Conservation (phyloP, 768 basidiomycete species). For the Solioccasus polychromus region DNA sequence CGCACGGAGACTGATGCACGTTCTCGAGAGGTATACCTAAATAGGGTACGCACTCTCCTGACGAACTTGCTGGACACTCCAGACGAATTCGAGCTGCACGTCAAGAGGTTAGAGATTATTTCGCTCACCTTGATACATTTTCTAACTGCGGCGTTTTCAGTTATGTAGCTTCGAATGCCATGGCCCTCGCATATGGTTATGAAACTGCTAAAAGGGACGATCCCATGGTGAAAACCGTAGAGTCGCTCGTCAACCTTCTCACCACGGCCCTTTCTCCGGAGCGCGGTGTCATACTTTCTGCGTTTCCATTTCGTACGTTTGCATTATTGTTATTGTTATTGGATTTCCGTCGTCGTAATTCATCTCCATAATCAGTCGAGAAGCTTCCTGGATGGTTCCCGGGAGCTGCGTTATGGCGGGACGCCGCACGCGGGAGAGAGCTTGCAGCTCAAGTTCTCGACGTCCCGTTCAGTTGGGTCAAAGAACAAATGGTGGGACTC, state of each 20-base stretch:
- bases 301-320: conserved; percentile 26
- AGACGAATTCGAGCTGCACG: conserved; percentile 21
- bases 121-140: no score
- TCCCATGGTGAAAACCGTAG: conserved; percentile 19
- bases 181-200: conserved; percentile 27
- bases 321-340: not conserved
- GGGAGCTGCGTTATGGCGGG: conserved; percentile 17
- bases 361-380: conserved; percentile 10
- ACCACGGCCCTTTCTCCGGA: conserved; percentile 21
- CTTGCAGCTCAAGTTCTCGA: conserved; percentile 21
- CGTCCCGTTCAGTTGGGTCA: conserved; percentile 23
- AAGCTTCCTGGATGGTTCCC: conserved; percentile 26
- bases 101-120: conserved; percentile 15
- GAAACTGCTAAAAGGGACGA: conserved; percentile 17
- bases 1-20: conserved; percentile 19
- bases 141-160: conserved; percentile 1
- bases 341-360: not conserved
- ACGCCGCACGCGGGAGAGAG: conserved; percentile 11
- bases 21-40: conserved; percentile 20
- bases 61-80: conserved; percentile 20
- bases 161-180: conserved; percentile 25
- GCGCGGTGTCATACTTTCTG: conserved; percentile 14
- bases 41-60: conserved; percentile 19
- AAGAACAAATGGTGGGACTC: conserved; percentile 22
- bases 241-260: conserved; percentile 17